Evolutionary conservation across 306 rosid genomes (phyloP).

Genomic region (Medicago lupulina): DNA sequence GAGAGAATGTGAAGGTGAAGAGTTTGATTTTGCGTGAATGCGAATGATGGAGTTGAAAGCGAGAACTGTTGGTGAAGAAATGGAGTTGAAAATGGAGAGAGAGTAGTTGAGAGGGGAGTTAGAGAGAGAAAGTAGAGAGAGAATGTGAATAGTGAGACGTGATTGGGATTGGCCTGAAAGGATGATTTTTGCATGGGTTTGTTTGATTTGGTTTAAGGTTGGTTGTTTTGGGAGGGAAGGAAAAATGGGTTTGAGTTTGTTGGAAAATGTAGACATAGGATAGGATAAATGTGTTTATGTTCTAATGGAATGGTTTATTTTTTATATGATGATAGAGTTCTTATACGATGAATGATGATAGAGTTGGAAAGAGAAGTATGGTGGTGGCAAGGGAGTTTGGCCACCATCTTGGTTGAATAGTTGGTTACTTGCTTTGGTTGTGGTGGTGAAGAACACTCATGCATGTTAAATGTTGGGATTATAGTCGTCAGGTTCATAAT

Average conservation of each 20-base stretch:
- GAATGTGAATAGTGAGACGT: constrained; percentile 57
- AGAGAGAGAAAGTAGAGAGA: constrained; percentile 51
- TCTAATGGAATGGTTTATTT: background rate
- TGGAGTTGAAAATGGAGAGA: constrained; percentile 50
- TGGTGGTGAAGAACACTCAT: no score
- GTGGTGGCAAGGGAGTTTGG: background rate
- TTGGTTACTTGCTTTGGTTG: background rate
- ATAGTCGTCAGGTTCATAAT: no score
- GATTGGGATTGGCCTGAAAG: constrained; percentile 56
- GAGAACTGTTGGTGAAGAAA: constrained; percentile 55
- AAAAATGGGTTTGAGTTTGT: background rate
- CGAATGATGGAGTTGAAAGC: constrained; percentile 73
- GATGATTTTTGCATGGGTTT: constrained; percentile 62
- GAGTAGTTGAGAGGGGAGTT: constrained; percentile 42
- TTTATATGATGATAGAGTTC: no score
- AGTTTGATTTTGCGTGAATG: constrained; percentile 58
- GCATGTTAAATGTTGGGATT: no score
- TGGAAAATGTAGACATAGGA: background rate
- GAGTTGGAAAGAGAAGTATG: background rate
- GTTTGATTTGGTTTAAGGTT: constrained; percentile 59
- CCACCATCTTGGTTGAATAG: background rate
- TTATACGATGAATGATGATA: no score
- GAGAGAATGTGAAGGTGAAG: constrained; percentile 47
- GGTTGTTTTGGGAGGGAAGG: constrained; percentile 48
- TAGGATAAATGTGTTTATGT: background rate